Percentiles rank a stretch among this genome's conserved stretches.
phyloP scores from a whole-genome alignment of 2,329 filamentous ascomycete species.

The Calonectria pteridis region DNA sequence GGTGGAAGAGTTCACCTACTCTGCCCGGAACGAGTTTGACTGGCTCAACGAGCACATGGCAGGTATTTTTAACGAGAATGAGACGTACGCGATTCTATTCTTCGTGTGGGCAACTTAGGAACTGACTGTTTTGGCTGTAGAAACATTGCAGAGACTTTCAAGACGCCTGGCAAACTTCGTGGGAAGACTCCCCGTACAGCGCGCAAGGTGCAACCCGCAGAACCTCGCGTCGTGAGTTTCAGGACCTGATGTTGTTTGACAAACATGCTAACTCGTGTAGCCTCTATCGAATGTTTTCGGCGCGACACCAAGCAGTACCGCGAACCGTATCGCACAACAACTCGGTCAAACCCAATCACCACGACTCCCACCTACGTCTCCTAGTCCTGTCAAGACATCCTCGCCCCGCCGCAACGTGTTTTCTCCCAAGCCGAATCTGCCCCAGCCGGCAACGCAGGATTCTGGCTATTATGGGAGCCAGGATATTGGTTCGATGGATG shows the following conservation, averaged over 20 bases:
- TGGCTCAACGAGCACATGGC: constrained; percentile 99
- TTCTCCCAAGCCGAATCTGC: constrained; percentile 45
- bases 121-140: constrained; percentile 59
- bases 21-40: constrained; percentile 92
- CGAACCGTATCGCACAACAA: constrained; percentile 66
- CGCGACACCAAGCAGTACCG: constrained; percentile 65
- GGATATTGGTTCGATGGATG: constrained; percentile 47
- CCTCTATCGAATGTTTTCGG: constrained; percentile 72
- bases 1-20: constrained; percentile 92
- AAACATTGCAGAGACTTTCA: constrained; percentile 95
- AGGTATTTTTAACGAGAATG: constrained; percentile 88
- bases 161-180: constrained; percentile 86
- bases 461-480: constrained; percentile 82
- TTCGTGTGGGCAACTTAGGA: constrained; percentile 1
- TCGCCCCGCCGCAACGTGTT: constrained; percentile 49
- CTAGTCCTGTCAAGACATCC: constrained; percentile 50
- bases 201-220: constrained; percentile 69
- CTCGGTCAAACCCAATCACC: constrained; percentile 65
- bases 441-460: constrained; percentile 57
- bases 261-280: constrained; percentile 54
- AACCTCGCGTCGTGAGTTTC: constrained; percentile 73
- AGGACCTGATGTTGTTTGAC: constrained; percentile 5
- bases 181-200: constrained; percentile 83
- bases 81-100: constrained; percentile 71
- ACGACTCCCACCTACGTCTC: constrained; percentile 63